Base-by-base conservation (phyloP, 805 yeast species). In the Phaffomyces antillensis region DNA sequence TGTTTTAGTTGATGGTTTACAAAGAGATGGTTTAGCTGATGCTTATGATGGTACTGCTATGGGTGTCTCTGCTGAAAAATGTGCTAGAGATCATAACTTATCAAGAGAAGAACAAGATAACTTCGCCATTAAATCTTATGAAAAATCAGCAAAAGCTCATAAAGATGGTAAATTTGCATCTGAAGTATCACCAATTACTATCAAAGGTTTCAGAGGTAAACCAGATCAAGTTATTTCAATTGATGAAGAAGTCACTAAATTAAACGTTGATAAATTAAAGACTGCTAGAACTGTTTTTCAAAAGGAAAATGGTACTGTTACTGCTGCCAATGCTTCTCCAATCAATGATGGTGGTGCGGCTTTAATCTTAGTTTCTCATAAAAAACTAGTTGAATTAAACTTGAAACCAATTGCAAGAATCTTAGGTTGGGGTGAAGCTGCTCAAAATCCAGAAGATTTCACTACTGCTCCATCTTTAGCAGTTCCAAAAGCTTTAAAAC, bases 261-360 rank as follows among this genome's bases (percentile, higher is more conserved):
- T 90, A 56, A 78, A 91, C 70, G 89, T 86, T 66, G 73, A 73
- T 36, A 88, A 78, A 65, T 72, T 93, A 56, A 79, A 75, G 63
- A 42, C 83, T 47, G 96, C 98, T 28, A 85, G 98, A 73, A 81
- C 99, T 43, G 98, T 88, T 34, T 93, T 93, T 82, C 85, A 86
- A 70, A 81, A 78, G 68, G 96, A 89, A 61, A 81, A 83, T 56
- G 99, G 98, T 64, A 86, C 97, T 36, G 91, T 93, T 50, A 91
- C 99, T 35, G 98, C 96, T 24, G 95, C 97, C 57, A 95, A 93
- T 65, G 95, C 98, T 26, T 88, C 97, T 26, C 88, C 95, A 61
- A 75, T 93, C 60, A 93, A 91, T 67, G 99, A 93, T 67, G 99
- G 99, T 69, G 98, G 88, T 64, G 96, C 98, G 45, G 98, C 98